Evolutionary conservation across 768 basidiomycete species (phyloP).

Genomic region (Lactarius sanguifluus): DNA sequence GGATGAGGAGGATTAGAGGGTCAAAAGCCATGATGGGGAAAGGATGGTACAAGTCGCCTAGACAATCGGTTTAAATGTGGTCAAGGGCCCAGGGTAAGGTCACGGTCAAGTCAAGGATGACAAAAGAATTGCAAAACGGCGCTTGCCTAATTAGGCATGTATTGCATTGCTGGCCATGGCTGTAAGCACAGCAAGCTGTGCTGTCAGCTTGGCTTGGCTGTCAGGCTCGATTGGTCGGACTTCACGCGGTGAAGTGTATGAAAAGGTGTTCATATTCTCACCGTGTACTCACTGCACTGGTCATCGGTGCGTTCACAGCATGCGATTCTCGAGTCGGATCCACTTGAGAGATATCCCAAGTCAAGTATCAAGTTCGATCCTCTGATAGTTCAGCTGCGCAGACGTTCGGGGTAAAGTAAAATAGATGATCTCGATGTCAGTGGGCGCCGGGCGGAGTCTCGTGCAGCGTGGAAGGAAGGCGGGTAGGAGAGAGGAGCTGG

Average conservation of each 20-base stretch:
- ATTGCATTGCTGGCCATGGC: not conserved
- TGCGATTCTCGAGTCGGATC: not conserved
- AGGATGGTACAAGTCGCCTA: not conserved
- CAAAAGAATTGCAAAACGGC: not conserved
- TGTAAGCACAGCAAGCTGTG: not conserved
- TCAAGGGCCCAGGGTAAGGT: not conserved
- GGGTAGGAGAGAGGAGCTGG: not conserved
- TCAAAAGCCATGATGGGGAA: conserved; percentile 3
- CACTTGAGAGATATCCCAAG: not conserved
- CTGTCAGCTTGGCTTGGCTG: not conserved
- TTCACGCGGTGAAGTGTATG: not conserved
- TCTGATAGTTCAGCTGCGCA: not conserved
- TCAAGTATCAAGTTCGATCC: not conserved
- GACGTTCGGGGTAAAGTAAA: not conserved
- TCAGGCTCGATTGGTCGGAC: not conserved
- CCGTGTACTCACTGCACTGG: not conserved
- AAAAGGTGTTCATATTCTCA: not conserved
- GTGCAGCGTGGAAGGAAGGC: not conserved
- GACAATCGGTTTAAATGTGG: not conserved
- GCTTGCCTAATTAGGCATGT: not conserved
- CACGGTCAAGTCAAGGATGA: not conserved
- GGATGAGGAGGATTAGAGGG: not conserved
- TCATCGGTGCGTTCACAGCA: not conserved
- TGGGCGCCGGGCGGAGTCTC: not conserved
- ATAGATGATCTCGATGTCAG: not conserved